Base-by-base conservation (phyloP, 441 rosid genomes). In the Populus trichocarpa region DNA sequence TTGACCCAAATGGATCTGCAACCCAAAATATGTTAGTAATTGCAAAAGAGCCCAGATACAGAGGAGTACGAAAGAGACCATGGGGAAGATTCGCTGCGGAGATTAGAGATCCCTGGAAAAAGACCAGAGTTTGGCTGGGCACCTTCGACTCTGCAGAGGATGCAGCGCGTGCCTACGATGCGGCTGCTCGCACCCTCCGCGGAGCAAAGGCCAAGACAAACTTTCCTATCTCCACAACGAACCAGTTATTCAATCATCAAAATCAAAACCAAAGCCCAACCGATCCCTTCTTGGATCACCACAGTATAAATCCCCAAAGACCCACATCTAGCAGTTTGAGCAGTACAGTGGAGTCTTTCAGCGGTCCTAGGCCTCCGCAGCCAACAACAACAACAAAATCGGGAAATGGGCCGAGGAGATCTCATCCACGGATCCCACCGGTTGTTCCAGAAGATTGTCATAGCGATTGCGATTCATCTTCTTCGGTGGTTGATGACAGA, bases 281-380 rank as follows among this genome's bases (percentile, higher is more conserved):
- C 74, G 88, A 86, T 40, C 87, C 87, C 6, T 81, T 83, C 36
- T 71, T 88, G 81, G 93, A 88, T 72, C 92, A 82, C 30, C 78
- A 81, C 40, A 82, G 80, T 11, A 80, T 86, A 35, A 86, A 88
- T 70, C 93, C 87, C 23, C 87, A 77, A 82, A 77, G 97, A 26
- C 97, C 98, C 46, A 87, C 98, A 30, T 83, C 89, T 64, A 96
- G 98, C 88, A 86, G 95, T 82, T 86, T 89, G 95, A 96, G 99
- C 87, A 92, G 98, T 87, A 96, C 99, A 33, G 98, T 96, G 5
- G 97, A 96, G 85, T 94, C 98, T 3, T 94, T 88, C 73, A 96
- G 97, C 73, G 98, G 98, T 61, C 96, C 95, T 2, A 83, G 96
- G 36, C 79, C 67, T 0, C 79, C 75, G 72, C 83, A 79, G 22